Evolutionary conservation across 2,329 filamentous ascomycete genomes (phyloP).

Genomic region (Aspergillus vadensis): DNA sequence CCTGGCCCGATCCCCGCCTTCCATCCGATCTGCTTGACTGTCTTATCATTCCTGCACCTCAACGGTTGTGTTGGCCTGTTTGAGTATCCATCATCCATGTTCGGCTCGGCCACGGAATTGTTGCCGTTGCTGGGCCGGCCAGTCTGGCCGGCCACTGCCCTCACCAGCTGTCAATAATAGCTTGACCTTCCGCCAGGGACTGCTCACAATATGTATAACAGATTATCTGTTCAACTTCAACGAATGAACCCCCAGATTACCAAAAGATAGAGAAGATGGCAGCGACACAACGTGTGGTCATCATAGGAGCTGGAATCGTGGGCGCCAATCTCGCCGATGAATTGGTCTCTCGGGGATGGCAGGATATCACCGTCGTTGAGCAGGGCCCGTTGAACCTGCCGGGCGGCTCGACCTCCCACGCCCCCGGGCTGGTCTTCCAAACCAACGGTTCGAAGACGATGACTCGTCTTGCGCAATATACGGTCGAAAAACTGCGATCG

Average conservation of each 20-base stretch:
- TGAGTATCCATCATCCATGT: too few relatives aligned
- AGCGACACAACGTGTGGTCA: conserved; percentile 53
- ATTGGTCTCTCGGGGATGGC: conserved; percentile 64
- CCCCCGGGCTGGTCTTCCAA: conserved; percentile 66
- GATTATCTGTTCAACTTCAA: background rate
- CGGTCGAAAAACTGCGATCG: conserved; percentile 60
- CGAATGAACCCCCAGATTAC: too few relatives aligned
- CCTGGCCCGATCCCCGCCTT: too few relatives aligned
- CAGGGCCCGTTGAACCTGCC: conserved; percentile 65
- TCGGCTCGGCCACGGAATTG: background rate
- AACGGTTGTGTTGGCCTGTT: too few relatives aligned
- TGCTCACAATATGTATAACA: background rate
- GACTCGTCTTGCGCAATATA: conserved; percentile 63
- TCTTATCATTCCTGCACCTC: too few relatives aligned
- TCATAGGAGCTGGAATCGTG: conserved; percentile 66
- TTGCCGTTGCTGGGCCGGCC: background rate
- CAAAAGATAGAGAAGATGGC: background rate
- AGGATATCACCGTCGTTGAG: conserved; percentile 64
- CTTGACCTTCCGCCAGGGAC: too few relatives aligned
- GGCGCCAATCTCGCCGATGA: conserved; percentile 66
- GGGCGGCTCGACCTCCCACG: conserved; percentile 66
- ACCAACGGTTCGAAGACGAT: conserved; percentile 53
- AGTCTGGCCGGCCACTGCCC: background rate
- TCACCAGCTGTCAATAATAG: background rate
- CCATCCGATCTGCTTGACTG: too few relatives aligned